A percentile compares a stretch with the other conserved stretches of the same genome.
These are phyloP conservation scores for Tagetes patula DNA, from an alignment of 129 eudicot genomes.

Conservation along the genomic window DNA sequence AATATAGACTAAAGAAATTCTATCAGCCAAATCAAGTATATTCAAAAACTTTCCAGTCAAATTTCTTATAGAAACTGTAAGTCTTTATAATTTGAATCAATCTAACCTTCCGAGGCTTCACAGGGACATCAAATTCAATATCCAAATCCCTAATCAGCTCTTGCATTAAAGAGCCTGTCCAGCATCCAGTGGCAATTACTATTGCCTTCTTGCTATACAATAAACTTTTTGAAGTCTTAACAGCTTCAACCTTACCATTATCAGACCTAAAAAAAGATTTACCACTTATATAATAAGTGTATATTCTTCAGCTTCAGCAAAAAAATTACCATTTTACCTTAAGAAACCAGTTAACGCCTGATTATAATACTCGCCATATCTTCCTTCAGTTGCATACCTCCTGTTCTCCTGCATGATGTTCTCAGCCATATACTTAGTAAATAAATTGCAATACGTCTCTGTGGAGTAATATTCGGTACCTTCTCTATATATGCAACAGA, in stretches of 20 bases:
- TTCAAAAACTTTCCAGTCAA: neutral
- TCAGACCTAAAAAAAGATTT: slow-evolving; percentile 49
- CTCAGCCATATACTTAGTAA: slow-evolving; percentile 10
- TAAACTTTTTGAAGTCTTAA: slow-evolving; percentile 65
- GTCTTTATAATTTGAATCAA: neutral
- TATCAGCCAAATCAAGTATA: neutral
- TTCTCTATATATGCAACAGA: slow-evolving; percentile 73
- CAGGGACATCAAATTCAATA: slow-evolving; percentile 55
- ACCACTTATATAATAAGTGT: slow-evolving; percentile 8
- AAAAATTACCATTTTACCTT: slow-evolving; percentile 41
- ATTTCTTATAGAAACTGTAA: neutral
- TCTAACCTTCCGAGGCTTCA: slow-evolving; percentile 91
- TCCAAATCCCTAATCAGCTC: slow-evolving; percentile 43
- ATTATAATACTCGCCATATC: slow-evolving; percentile 82
- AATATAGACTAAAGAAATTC: neutral
- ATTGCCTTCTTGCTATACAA: slow-evolving; percentile 69
- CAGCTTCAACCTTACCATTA: slow-evolving; percentile 69
- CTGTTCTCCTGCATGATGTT: slow-evolving; percentile 63
- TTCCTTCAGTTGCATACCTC: slow-evolving; percentile 58
- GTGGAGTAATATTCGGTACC: slow-evolving; percentile 34
- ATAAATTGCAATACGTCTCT: slow-evolving; percentile 1
- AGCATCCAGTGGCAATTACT: slow-evolving; percentile 84
- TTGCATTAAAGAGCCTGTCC: slow-evolving; percentile 84
- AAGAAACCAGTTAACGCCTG: slow-evolving; percentile 74
- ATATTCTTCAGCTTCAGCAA: slow-evolving; percentile 5